Base-by-base conservation (phyloP, 192 early-diverging fungal species). In the Rhizophagus prolifer region DNA sequence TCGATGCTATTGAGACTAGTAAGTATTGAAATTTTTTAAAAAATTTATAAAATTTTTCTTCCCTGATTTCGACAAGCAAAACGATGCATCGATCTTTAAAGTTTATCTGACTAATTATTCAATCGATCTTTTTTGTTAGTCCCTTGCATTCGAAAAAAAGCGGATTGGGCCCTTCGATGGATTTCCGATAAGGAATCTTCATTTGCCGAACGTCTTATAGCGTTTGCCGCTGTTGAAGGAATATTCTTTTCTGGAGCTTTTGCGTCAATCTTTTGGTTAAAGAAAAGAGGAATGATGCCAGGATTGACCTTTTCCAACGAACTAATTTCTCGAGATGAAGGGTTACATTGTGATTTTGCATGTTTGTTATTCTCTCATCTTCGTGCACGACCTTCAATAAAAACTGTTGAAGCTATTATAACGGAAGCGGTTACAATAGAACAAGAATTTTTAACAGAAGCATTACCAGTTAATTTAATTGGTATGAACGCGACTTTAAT, bases 191-290 rank as follows among this genome's bases (percentile, higher is more conserved):
- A 87, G 46, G 83, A 87, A 66, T 87, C 95, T 26, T 88, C 92
- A 54, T 99, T 97, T 87, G 95, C 94, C 67, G 92, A 95, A 75
- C 91, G 97, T 67, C 85, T 98, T 59, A 90, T 97, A 58, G 97
- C 96, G 67, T 99, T 99, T 88, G 96, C 96, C 61, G 96, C 94
- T 25, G 96, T 99, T 19, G 97, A 98, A 81, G 97, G 97, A 64
- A 97, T 98, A 82, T 98, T 98, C 89, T 98, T 97, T 86, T 96
- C 94, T 76, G 97, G 96, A 14, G 91, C 97, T 21, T 98, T 98
- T 83, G 96, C 97, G 2, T 90, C 97, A 30, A 99, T 99, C 88
- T 99, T 99, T 81, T 99, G 96, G 96, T 93, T 99, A 82, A 99
- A 98, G 92, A 99, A 99, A 89, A 93, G 96, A 79, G 97, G 96